A percentile compares a stretch with the other conserved stretches of the same genome.
Conservation (phyloP, 495 filamentous ascomycete genomes). For the Copromyces sp. region DNA sequence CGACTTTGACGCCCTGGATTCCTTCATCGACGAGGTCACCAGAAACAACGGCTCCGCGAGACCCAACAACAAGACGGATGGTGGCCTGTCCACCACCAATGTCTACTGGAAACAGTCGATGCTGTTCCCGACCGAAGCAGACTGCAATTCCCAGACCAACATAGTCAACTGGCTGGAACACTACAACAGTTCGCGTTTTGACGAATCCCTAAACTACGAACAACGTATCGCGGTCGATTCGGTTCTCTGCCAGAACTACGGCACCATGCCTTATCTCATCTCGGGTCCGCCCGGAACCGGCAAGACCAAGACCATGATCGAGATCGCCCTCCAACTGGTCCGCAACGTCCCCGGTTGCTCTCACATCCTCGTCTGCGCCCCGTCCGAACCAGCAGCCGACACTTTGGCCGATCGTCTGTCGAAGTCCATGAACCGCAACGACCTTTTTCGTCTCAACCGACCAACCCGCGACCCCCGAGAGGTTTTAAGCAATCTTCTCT, state of each 20-base stretch:
- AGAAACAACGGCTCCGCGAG: neutral
- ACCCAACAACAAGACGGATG: neutral
- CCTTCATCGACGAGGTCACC: neutral
- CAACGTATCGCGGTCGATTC: conserved; percentile 40
- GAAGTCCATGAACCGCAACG: conserved; percentile 24
- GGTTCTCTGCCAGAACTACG: conserved; percentile 35
- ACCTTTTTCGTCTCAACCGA: conserved; percentile 40
- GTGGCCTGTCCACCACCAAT: neutral
- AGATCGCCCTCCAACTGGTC: conserved; percentile 30
- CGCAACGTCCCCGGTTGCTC: conserved; percentile 8
- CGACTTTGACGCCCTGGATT: neutral
- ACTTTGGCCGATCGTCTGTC: conserved; percentile 39
- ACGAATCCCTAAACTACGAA: conserved; percentile 40
- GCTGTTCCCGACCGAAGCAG: conserved; percentile 35
- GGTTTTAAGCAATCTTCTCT: conserved; percentile 34
- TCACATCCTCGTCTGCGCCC: conserved; percentile 47
- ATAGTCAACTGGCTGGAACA: conserved; percentile 13
- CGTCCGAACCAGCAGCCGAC: conserved; percentile 47
- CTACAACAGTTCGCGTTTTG: conserved; percentile 17
- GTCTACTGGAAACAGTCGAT: conserved; percentile 36
- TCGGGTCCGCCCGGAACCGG: conserved; percentile 46
- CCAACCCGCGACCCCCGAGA: conserved; percentile 38
- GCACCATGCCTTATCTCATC: conserved; percentile 41
- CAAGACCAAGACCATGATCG: conserved; percentile 47
- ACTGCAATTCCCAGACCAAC: conserved; percentile 30